These are phyloP conservation scores for Dothiorella sarmentorum DNA, from an alignment of 2,329 filamentous ascomycete genomes.

Conservation along the genomic window DNA sequence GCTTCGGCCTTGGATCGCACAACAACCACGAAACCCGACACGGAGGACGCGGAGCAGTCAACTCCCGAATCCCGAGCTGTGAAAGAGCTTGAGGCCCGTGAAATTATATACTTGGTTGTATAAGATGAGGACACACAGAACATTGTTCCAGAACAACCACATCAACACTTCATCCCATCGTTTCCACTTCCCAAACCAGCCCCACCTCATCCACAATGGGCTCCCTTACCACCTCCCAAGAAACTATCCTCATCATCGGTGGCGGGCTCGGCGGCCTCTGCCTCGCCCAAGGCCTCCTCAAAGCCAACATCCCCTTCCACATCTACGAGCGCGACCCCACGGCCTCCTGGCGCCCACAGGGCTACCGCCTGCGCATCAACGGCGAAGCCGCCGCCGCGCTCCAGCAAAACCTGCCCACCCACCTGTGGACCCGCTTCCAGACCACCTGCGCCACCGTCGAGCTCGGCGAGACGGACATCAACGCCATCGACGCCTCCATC, in stretches of 20 bases:
- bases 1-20: too few relatives aligned
- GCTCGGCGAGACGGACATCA: neutral
- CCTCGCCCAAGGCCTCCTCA: conserved; percentile 30
- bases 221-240: neutral
- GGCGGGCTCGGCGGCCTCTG: conserved; percentile 32
- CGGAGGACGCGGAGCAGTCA: too few relatives aligned
- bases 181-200: neutral
- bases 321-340: conserved; percentile 44
- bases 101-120: too few relatives aligned
- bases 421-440: neutral
- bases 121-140: too few relatives aligned
- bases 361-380: conserved; percentile 53
- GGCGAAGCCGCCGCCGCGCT: conserved; percentile 3
- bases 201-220: neutral
- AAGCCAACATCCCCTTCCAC: conserved; percentile 31
- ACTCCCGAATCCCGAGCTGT: too few relatives aligned
- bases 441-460: neutral
- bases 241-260: conserved; percentile 41
- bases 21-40: too few relatives aligned
- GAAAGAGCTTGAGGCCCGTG: too few relatives aligned
- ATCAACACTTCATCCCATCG: neutral
- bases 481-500: neutral
- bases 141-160: neutral
- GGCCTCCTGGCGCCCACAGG: conserved; percentile 58
- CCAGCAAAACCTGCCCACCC: neutral